These are phyloP conservation scores for Hyaloscypha bicolor DNA, from an alignment of 495 filamentous ascomycete genomes.

Conservation along the genomic window DNA sequence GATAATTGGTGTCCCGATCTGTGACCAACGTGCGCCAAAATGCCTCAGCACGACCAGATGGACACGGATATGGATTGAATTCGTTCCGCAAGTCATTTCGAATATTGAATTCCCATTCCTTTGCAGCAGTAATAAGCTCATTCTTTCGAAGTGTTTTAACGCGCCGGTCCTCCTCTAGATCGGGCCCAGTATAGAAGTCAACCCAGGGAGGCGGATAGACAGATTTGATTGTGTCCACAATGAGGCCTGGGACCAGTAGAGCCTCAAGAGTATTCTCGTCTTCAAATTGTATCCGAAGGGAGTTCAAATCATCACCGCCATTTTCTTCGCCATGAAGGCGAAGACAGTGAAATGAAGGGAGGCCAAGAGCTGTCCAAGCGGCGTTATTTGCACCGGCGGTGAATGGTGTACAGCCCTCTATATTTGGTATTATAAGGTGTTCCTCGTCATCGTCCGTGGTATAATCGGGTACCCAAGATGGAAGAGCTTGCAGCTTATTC, in stretches of 20 bases:
- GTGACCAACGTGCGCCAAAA: background rate
- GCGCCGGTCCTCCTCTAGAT: background rate
- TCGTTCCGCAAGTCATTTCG: background rate
- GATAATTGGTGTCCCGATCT: background rate
- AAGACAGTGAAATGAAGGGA: background rate
- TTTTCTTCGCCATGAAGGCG: background rate
- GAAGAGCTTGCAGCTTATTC: background rate
- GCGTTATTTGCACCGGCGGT: background rate
- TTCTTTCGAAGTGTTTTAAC: background rate
- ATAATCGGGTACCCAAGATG: background rate
- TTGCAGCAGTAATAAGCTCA: background rate
- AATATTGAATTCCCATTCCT: background rate
- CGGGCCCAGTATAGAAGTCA: background rate
- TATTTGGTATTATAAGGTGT: background rate
- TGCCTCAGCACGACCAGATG: background rate
- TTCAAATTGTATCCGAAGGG: background rate
- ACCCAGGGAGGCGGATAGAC: background rate
- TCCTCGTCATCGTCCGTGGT: background rate
- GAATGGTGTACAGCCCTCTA: background rate
- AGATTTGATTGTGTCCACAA: background rate
- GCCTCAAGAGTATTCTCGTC: background rate
- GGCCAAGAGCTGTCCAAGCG: background rate
- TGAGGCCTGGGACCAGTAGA: background rate
- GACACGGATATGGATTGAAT: background rate
- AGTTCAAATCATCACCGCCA: background rate